Conservation (phyloP, 2,329 filamentous ascomycete genomes). For the Aspergillus sp. region DNA sequence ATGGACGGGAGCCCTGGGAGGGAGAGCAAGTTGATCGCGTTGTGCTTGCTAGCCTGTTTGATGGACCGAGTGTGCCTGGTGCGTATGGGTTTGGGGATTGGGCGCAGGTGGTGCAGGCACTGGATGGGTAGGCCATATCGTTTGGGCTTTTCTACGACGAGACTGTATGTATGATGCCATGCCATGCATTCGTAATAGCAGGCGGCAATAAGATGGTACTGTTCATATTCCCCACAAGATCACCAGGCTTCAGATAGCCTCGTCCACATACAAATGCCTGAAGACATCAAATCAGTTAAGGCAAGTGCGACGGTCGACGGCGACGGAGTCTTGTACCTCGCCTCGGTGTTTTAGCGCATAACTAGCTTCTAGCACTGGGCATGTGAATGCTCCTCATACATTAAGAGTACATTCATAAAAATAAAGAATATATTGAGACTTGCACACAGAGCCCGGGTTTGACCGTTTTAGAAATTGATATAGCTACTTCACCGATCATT, state of each 20-base stretch:
- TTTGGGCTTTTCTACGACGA: not conserved
- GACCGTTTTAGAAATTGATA: too few species aligned
- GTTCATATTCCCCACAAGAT: too few species aligned
- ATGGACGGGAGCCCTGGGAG: conserved; percentile 49
- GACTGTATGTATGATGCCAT: too few species aligned
- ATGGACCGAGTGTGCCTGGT: conserved; percentile 46
- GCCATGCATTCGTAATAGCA: too few species aligned
- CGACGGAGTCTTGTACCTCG: not conserved
- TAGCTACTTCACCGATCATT: too few species aligned
- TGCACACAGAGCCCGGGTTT: not conserved
- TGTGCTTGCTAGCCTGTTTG: conserved; percentile 48
- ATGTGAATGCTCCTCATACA: not conserved
- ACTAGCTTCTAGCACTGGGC: not conserved
- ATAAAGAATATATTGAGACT: not conserved
- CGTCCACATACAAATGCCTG: too few species aligned
- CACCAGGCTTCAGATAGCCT: too few species aligned
- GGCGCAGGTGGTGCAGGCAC: conserved; percentile 48
- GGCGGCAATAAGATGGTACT: too few species aligned
- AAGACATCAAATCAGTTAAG: too few species aligned
- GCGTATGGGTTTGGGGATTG: conserved; percentile 43
- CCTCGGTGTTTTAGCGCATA: not conserved
- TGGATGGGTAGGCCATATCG: conserved; percentile 22
- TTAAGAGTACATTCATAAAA: not conserved
- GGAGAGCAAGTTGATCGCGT: conserved; percentile 47
- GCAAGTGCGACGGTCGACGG: not conserved